Conservation (phyloP, 2,329 filamentous ascomycete genomes). For the Alternaria infectoria region DNA sequence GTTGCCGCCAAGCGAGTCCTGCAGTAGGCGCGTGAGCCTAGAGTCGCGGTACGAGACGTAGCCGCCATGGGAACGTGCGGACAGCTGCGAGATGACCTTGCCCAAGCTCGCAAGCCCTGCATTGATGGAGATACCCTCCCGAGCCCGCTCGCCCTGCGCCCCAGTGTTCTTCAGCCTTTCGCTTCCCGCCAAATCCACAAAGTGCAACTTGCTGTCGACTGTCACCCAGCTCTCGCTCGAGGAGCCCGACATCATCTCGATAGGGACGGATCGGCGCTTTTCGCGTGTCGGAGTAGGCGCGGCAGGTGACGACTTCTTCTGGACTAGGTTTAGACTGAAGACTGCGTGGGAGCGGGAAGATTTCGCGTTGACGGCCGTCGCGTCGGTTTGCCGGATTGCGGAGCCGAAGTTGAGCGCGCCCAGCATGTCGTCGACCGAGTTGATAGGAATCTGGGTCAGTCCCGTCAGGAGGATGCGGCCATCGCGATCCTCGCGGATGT, state of each 20-base stretch:
- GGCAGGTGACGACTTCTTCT: conserved; percentile 70
- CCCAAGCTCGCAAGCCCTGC: conserved; percentile 91
- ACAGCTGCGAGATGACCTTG: conserved; percentile 98
- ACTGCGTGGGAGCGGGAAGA: conserved; percentile 97
- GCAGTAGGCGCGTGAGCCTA: conserved; percentile 90
- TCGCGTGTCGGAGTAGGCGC: conserved; percentile 64
- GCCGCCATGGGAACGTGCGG: conserved; percentile 82
- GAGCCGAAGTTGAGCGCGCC: conserved; percentile 91
- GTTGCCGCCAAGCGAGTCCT: conserved; percentile 95
- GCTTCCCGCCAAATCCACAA: conserved; percentile 96
- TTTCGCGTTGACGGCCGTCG: conserved; percentile 95
- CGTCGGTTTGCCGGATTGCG: conserved; percentile 92
- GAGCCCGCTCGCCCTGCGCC: conserved; percentile 90
- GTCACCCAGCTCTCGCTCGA: conserved; percentile 71
- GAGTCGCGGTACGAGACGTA: conserved; percentile 98
- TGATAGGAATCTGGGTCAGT: conserved; percentile 84
- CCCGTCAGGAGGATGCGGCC: conserved; percentile 94
- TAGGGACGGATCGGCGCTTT: conserved; percentile 84
- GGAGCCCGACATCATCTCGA: conserved; percentile 73
- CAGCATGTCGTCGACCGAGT: conserved; percentile 89
- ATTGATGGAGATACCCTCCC: conserved; percentile 98
- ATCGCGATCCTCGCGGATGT: conserved; percentile 91
- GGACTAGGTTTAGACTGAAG: conserved; percentile 91
- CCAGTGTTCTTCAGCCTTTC: conserved; percentile 97
- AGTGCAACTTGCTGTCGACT: conserved; percentile 97